A percentile compares a stretch with the other conserved stretches of the same genome.
Conservation (phyloP, 2,329 filamentous ascomycete genomes). For the Aspergillus spinulosporus region DNA sequence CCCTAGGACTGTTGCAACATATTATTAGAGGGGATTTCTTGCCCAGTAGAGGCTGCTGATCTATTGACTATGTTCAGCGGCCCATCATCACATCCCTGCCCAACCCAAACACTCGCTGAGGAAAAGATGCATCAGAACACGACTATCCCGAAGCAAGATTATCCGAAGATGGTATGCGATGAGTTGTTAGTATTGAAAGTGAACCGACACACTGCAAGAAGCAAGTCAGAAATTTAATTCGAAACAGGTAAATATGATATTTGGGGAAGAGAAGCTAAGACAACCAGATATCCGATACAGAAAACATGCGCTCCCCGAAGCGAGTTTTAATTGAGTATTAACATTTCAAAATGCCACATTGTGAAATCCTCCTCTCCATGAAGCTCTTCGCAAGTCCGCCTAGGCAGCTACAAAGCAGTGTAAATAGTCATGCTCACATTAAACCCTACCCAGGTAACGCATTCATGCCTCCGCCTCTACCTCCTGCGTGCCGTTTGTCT, state of each 20-base stretch:
- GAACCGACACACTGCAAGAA: not conserved
- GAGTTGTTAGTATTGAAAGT: not conserved
- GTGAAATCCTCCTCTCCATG: not conserved
- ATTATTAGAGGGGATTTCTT: too few species aligned
- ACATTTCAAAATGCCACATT: slow-evolving; percentile 7
- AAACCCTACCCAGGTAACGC: not conserved
- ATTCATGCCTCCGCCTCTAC: slow-evolving; percentile 24
- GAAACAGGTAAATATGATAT: slow-evolving; percentile 18
- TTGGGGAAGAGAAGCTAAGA: slow-evolving; percentile 4
- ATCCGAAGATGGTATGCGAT: too few species aligned
- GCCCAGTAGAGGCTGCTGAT: too few species aligned
- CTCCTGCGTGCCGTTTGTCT: slow-evolving; percentile 37
- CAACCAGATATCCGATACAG: slow-evolving; percentile 5
- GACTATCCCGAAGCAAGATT: too few species aligned
- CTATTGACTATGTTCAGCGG: too few species aligned
- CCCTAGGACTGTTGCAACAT: too few species aligned
- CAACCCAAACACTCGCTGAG: too few species aligned
- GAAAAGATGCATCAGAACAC: too few species aligned
- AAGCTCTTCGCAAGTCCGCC: not conserved
- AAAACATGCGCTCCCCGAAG: slow-evolving; percentile 12
- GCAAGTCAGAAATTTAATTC: not conserved
- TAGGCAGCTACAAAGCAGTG: slow-evolving; percentile 4
- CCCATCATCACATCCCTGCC: too few species aligned
- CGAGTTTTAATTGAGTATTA: slow-evolving; percentile 13
- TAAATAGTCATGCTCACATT: slow-evolving; percentile 11